These are phyloP conservation scores for Umbelopsis vinacea DNA, from an alignment of 192 early-diverging fungal species.

Conservation along the genomic window DNA sequence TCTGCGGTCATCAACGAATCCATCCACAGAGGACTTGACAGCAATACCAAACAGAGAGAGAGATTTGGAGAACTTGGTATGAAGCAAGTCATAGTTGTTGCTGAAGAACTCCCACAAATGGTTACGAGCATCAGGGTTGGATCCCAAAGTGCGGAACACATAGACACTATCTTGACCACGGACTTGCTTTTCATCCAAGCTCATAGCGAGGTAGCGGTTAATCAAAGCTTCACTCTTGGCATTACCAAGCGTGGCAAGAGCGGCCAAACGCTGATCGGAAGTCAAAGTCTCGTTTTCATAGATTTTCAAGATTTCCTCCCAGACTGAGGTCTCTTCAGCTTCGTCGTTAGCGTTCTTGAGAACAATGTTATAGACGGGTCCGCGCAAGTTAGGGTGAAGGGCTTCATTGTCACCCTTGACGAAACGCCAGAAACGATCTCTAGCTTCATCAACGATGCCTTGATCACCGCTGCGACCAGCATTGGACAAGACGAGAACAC, in stretches of 20 bases:
- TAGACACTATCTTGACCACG: conserved; percentile 74
- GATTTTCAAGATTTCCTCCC: conserved; percentile 64
- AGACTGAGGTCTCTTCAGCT: conserved; percentile 49
- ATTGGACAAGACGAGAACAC: conserved; percentile 73
- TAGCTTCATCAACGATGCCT: conserved; percentile 65
- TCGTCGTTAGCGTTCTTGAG: conserved; percentile 62
- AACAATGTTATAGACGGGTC: conserved; percentile 73
- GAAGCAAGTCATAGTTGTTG: conserved; percentile 60
- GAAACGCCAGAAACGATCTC: conserved; percentile 68
- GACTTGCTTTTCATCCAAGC: conserved; percentile 65
- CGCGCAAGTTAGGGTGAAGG: conserved; percentile 74
- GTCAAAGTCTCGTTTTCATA: conserved; percentile 62
- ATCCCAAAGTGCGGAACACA: conserved; percentile 53
- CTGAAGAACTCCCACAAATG: conserved; percentile 72
- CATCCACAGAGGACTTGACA: conserved; percentile 48
- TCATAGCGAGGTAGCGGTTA: conserved; percentile 62
- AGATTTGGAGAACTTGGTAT: conserved; percentile 56
- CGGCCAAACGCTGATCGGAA: conserved; percentile 70
- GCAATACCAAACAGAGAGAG: conserved; percentile 50
- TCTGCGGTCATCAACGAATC: conserved; percentile 55
- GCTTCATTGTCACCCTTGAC: conserved; percentile 72
- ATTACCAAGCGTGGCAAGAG: conserved; percentile 65
- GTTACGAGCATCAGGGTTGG: conserved; percentile 59
- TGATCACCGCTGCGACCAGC: conserved; percentile 74
- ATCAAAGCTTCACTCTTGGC: conserved; percentile 60